Conservation (phyloP, 2,329 filamentous ascomycete genomes). For the Davidsoniella australis region DNA sequence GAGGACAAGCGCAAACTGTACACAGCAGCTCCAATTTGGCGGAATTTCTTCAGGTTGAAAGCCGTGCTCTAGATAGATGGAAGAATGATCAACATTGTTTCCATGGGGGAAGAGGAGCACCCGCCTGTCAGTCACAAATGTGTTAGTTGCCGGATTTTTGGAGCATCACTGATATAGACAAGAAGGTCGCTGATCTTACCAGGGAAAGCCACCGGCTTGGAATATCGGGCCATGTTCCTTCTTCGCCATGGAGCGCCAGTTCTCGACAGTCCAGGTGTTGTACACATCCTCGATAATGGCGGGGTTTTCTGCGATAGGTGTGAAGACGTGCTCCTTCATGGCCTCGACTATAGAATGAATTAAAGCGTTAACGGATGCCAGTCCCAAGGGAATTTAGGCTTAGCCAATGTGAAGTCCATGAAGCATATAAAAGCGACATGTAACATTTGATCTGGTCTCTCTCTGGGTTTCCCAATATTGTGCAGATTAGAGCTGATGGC, state of each 20-base stretch:
- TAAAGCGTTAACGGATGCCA: no score
- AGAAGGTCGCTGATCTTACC: constrained; percentile 34
- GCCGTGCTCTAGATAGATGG: constrained; percentile 91
- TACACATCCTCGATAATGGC: constrained; percentile 60
- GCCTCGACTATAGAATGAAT: constrained; percentile 44
- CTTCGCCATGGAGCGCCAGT: constrained; percentile 60
- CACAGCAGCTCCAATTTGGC: constrained; percentile 90
- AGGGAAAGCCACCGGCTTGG: constrained; percentile 71
- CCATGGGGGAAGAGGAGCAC: constrained; percentile 90
- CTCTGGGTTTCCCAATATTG: no score
- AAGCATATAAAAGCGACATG: no score
- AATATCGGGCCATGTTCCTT: constrained; percentile 83
- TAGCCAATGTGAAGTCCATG: no score
- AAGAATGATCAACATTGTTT: constrained; percentile 85
- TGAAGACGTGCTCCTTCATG: constrained; percentile 67
- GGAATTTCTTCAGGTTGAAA: constrained; percentile 60
- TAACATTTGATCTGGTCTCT: no score
- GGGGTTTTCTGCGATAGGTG: constrained; percentile 55
- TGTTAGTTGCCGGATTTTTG: constrained; percentile 7
- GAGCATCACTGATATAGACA: no score
- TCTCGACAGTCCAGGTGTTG: constrained; percentile 74
- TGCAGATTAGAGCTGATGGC: no score
- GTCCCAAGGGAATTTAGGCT: no score
- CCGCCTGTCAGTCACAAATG: constrained; percentile 39
- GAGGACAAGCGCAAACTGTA: constrained; percentile 84